Evolutionary conservation across 139 green algal species (phyloP).

Genomic region (Tetradesmus obliquus): DNA sequence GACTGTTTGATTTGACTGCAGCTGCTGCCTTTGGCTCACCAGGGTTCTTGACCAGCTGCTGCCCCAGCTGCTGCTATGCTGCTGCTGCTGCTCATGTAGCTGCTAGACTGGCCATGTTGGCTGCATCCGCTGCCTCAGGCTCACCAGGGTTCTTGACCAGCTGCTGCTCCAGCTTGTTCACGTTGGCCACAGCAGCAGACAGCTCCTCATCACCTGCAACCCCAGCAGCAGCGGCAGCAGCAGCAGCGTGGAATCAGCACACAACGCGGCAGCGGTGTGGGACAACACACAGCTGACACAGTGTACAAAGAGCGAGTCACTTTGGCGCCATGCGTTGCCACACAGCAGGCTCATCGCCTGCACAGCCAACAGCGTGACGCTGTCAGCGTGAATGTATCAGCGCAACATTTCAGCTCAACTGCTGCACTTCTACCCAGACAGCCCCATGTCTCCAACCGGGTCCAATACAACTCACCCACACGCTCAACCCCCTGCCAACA

Average conservation of each 20-base stretch:
- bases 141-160: constrained; percentile 54
- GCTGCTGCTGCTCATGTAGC: not conserved
- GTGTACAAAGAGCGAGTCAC: too few species aligned
- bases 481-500: too few species aligned
- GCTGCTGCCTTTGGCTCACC: not conserved
- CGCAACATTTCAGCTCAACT: not conserved
- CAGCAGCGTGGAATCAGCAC: too few species aligned
- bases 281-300: too few species aligned
- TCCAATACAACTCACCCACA: constrained; percentile 63
- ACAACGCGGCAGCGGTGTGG: too few species aligned
- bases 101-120: not conserved
- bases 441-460: constrained; percentile 86
- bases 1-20: too few species aligned
- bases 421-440: too few species aligned
- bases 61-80: not conserved
- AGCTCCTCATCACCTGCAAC: constrained; percentile 62
- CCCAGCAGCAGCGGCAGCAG: not conserved
- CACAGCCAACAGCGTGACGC: not conserved
- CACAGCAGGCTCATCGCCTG: not conserved
- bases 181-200: constrained; percentile 49
- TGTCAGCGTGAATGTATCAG: not conserved
- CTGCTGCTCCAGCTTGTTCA: constrained; percentile 57
- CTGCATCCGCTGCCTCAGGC: not conserved
- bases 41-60: not conserved
- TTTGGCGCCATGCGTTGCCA: too few species aligned